Base-by-base conservation (phyloP, 106 monocot genomes). In the Agapanthus africanus region DNA sequence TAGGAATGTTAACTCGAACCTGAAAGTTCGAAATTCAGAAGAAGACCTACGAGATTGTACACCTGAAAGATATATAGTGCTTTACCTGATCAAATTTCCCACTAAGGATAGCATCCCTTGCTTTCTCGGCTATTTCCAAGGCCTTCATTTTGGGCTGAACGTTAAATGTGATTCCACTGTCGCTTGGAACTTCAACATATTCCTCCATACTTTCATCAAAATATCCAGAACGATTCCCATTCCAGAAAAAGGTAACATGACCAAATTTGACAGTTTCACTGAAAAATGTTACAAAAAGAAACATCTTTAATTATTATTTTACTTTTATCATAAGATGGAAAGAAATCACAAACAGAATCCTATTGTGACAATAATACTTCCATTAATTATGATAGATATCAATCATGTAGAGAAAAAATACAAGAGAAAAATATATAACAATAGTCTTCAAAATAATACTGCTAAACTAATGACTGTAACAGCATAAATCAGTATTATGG, bases 181-280 rank as follows among this genome's bases (percentile, higher is more conserved):
- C 93, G 71, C 93, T 93, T 25, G 88, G 93, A 73, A 93, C 76
- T 76, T 93, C 93, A 74, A 93, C 86, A 68, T 93, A 93, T 34
- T 89, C 81, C 61, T 93, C 93, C 86, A 74, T 79, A 5, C 74
- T 37, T 6, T 80, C 33, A 47, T 93, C 72, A 68, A 93, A 93
- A 59, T 76, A 89, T n/a, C 93, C 93, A 34, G 89, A 93, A 7
- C 93, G 86, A 54, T 89, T 93, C 25, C 88, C 93, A 61, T 93
- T 93, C 93, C 93, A 93, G 76, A 93, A 93, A 70, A 93, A 93
- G 57, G 93, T 89, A 47, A 93, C 93, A 78, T 93, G 93, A 25
- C 93, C 92, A 75, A 93, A 93, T 63, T 93, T 93, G 61, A 93
- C 92, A 0, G 92, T 93, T 70, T 93, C 92, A 79, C 92, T 93